These are phyloP conservation scores for Leishmania martiniquensis DNA, from an alignment of 208 protist genomes.

Conservation along the genomic window DNA sequence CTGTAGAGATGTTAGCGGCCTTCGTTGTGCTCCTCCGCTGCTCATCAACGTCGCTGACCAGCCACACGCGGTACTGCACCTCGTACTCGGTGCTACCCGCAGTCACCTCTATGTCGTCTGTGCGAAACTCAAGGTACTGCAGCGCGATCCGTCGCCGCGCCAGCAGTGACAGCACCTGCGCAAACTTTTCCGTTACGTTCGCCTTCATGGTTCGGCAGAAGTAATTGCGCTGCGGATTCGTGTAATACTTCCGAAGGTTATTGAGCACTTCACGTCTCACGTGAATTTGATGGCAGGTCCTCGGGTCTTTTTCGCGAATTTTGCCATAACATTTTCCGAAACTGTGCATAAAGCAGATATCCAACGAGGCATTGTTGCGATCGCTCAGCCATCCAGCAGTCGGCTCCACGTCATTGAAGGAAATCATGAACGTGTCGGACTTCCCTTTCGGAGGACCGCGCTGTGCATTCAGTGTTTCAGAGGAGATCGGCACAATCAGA, in stretches of 20 bases:
- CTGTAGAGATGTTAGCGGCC: slow-evolving; percentile 22
- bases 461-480: slow-evolving; percentile 13
- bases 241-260: slow-evolving; percentile 46
- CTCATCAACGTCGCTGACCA: slow-evolving; percentile 30
- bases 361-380: slow-evolving; percentile 50
- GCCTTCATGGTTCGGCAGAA: slow-evolving; percentile 69
- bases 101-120: slow-evolving; percentile 49
- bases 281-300: slow-evolving; percentile 65
- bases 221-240: slow-evolving; percentile 45
- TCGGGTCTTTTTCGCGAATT: slow-evolving; percentile 42
- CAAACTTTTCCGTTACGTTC: slow-evolving; percentile 51
- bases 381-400: slow-evolving; percentile 58
- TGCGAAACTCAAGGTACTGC: slow-evolving; percentile 63
- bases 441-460: slow-evolving; percentile 14
- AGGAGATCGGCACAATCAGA: slow-evolving; percentile 33
- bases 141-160: slow-evolving; percentile 43
- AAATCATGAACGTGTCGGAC: slow-evolving; percentile 30
- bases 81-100: slow-evolving; percentile 54
- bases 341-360: slow-evolving; percentile 77
- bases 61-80: slow-evolving; percentile 55
- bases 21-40: slow-evolving; percentile 13
- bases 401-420: slow-evolving; percentile 51
- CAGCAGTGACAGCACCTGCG: slow-evolving; percentile 44
- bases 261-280: slow-evolving; percentile 43
- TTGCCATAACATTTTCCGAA: slow-evolving; percentile 65